These are phyloP conservation scores for Bruguiera parviflora DNA, from an alignment of 345 rosid genomes.

Conservation along the genomic window DNA sequence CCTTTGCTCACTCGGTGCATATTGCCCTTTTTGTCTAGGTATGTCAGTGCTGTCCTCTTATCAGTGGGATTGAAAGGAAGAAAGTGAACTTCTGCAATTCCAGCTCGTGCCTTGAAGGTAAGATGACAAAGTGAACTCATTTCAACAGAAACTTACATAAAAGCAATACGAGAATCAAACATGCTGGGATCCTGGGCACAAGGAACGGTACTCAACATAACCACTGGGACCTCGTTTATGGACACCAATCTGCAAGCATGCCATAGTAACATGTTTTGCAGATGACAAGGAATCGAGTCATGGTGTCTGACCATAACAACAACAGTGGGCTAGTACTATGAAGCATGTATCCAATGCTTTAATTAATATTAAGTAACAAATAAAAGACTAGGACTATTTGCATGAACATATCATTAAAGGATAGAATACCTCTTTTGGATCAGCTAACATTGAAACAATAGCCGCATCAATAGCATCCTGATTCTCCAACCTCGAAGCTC, in stretches of 20 bases:
- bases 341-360: too few relatives aligned
- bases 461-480: constrained; percentile 93
- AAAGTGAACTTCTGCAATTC: constrained; percentile 82
- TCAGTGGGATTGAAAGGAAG: constrained; percentile 96
- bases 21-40: constrained; percentile 55
- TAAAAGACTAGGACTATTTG: neutral
- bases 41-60: constrained; percentile 86
- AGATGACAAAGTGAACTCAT: constrained; percentile 10
- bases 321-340: too few relatives aligned
- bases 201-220: neutral
- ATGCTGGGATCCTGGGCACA: neutral
- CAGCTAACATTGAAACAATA: constrained; percentile 77
- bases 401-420: neutral
- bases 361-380: too few relatives aligned
- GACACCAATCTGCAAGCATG: too few relatives aligned
- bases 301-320: too few relatives aligned
- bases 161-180: neutral
- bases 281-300: too few relatives aligned
- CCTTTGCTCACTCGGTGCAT: constrained; percentile 94
- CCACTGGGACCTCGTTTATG: too few relatives aligned
- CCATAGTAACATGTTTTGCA: too few relatives aligned
- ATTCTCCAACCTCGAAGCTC: constrained; percentile 90
- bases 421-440: constrained; percentile 73
- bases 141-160: neutral
- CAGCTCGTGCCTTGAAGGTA: constrained; percentile 69